Conservation (phyloP, 495 filamentous ascomycete genomes). For the Hamigera avellanea region DNA sequence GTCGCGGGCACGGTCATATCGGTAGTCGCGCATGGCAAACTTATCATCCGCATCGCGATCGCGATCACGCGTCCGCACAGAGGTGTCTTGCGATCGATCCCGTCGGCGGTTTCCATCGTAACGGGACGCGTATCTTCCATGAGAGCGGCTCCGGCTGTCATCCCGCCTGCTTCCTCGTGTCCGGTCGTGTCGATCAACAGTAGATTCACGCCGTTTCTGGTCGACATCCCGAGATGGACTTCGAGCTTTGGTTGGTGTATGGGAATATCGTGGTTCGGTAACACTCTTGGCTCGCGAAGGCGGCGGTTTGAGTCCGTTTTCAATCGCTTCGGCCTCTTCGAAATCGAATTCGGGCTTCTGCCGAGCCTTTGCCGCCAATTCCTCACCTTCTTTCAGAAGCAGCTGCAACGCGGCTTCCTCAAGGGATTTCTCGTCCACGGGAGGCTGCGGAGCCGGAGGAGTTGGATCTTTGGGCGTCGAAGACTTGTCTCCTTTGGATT, state of each 20-base stretch:
- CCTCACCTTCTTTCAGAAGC: conserved; percentile 48
- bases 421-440: conserved; percentile 44
- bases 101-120: conserved; percentile 23
- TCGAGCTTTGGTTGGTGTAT: conserved; percentile 15
- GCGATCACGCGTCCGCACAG: conserved; percentile 22
- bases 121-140: conserved; percentile 17
- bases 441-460: conserved; percentile 16
- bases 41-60: conserved; percentile 18
- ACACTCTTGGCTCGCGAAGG: conserved; percentile 14
- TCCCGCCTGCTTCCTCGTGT: conserved; percentile 15
- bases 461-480: conserved; percentile 28
- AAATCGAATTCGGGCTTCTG: conserved; percentile 49
- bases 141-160: conserved; percentile 23
- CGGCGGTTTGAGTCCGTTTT: conserved; percentile 30
- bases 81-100: conserved; percentile 23
- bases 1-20: conserved; percentile 14
- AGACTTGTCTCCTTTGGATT: conserved; percentile 29
- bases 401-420: conserved; percentile 45
- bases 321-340: conserved; percentile 37
- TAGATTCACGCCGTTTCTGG: conserved; percentile 15
- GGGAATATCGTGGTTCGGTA: conserved; percentile 19
- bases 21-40: conserved; percentile 24
- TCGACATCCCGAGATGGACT: conserved; percentile 19
- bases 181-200: conserved; percentile 17
- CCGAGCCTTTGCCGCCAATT: conserved; percentile 46